Percentiles rank a stretch among this genome's conserved stretches.
phyloP scores from a whole-genome alignment of 164 flowering plant genomes.

The Cinnamomum chago region DNA sequence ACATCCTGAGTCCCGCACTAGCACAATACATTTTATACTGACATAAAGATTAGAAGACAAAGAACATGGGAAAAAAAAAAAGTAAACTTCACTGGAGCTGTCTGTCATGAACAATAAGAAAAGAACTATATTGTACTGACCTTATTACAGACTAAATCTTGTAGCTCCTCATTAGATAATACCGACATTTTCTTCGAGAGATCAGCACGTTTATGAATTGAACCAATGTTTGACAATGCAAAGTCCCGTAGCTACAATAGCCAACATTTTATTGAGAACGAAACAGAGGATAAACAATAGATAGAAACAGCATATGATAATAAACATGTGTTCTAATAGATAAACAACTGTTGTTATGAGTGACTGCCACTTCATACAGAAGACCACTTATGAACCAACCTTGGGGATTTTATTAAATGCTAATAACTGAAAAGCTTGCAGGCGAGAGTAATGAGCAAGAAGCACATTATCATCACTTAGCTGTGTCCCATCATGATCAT shows the following conservation, averaged over 20 bases:
- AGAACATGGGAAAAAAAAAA: background rate
- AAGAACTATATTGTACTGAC: slow-evolving; percentile 26
- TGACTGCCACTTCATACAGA: background rate
- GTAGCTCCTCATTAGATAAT: slow-evolving; percentile 66
- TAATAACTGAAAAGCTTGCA: slow-evolving; percentile 85
- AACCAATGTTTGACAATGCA: slow-evolving; percentile 82
- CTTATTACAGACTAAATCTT: slow-evolving; percentile 82
- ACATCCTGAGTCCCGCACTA: background rate
- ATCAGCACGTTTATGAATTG: slow-evolving; percentile 78
- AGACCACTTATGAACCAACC: slow-evolving; percentile 35
- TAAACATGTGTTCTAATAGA: background rate
- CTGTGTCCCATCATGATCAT: slow-evolving; percentile 84
- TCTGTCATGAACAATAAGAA: slow-evolving; percentile 4
- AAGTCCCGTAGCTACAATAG: slow-evolving; percentile 66
- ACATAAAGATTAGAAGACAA: background rate
- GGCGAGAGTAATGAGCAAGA: slow-evolving; percentile 73
- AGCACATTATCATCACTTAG: slow-evolving; percentile 89
- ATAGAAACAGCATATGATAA: background rate
- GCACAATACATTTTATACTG: background rate
- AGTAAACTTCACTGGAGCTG: background rate
- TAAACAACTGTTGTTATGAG: background rate
- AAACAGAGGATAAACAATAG: background rate
- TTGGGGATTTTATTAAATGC: slow-evolving; percentile 89
- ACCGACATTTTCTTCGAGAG: slow-evolving; percentile 79
- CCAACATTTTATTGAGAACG: background rate